Conservation (phyloP, 2,329 filamentous ascomycete species). For the Colletotrichum kahawae region DNA sequence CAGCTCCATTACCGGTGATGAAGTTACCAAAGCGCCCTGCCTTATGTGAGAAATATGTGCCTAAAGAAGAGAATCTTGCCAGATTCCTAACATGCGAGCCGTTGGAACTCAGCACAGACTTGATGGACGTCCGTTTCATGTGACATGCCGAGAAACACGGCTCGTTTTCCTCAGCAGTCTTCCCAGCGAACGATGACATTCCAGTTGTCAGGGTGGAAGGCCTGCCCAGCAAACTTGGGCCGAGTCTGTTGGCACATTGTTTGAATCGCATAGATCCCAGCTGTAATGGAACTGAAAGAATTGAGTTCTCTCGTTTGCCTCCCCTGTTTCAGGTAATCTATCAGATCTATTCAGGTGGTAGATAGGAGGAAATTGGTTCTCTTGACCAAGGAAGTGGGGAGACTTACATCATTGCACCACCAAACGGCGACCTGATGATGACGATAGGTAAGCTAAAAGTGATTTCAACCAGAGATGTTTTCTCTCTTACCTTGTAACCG, state of each 20-base stretch:
- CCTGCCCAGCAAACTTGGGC: background rate
- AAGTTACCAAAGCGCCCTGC: background rate
- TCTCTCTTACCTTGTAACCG: background rate
- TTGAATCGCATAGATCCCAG: background rate
- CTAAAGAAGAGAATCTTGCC: background rate
- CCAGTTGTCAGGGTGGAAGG: background rate
- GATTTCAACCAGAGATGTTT: background rate
- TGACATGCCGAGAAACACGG: background rate
- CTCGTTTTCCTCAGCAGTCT: background rate
- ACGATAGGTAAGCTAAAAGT: fast-evolving
- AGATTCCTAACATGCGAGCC: background rate
- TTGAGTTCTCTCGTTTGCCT: background rate
- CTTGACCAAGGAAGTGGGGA: background rate
- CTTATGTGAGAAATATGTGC: background rate
- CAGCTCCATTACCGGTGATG: background rate
- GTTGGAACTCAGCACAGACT: background rate
- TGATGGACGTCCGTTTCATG: background rate
- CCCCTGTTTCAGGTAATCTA: background rate
- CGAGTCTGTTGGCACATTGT: background rate
- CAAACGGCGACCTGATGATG: background rate
- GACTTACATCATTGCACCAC: background rate
- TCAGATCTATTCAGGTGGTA: background rate
- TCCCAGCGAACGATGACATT: background rate
- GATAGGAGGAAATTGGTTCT: fast-evolving
- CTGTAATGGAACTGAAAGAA: background rate